phyloP scores from a whole-genome alignment of 108 stramenopile genomes.

The Cyclostephanos invisitatus region DNA sequence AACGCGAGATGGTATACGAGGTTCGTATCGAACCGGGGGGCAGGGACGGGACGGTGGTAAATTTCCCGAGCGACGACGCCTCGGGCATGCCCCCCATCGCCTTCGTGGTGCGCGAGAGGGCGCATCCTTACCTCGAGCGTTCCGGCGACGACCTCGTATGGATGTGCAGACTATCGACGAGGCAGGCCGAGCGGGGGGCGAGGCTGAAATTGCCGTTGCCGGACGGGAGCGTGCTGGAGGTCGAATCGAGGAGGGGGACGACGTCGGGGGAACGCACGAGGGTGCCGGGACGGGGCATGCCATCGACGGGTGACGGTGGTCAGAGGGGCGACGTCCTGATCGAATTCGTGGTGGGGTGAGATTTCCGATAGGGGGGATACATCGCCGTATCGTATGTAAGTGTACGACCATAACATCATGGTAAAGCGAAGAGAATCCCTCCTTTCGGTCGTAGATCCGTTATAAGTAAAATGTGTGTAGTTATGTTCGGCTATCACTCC shows the following conservation, averaged over 20 bases:
- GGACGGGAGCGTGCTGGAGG: conserved; percentile 58
- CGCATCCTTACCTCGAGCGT: conserved; percentile 62
- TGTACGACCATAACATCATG: too few species aligned
- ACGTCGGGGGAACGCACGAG: conserved; percentile 48
- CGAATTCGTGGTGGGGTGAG: conserved; percentile 49
- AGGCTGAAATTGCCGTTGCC: conserved; percentile 59
- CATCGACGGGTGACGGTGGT: conserved; percentile 50
- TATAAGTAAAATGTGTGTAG: too few species aligned
- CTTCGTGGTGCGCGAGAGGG: conserved; percentile 72
- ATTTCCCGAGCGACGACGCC: conserved; percentile 43
- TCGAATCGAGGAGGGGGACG: conserved; percentile 46
- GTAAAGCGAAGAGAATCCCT: too few species aligned
- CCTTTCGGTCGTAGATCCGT: too few species aligned
- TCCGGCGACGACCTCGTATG: conserved; percentile 65
- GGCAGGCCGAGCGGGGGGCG: conserved; percentile 54
- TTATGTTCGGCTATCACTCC: too few species aligned
- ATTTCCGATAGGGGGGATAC: too few species aligned
- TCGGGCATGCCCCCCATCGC: conserved; percentile 60
- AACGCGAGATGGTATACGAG: conserved; percentile 53
- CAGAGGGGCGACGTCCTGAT: conserved; percentile 66
- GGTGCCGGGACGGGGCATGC: conserved; percentile 72
- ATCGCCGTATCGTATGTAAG: too few species aligned
- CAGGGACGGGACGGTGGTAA: conserved; percentile 79
- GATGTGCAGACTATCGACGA: conserved; percentile 48
- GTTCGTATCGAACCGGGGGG: conserved; percentile 69